These are phyloP conservation scores for Xerocomus nothofagi DNA, from an alignment of 1,284 basidiomycete species.

Conservation along the genomic window DNA sequence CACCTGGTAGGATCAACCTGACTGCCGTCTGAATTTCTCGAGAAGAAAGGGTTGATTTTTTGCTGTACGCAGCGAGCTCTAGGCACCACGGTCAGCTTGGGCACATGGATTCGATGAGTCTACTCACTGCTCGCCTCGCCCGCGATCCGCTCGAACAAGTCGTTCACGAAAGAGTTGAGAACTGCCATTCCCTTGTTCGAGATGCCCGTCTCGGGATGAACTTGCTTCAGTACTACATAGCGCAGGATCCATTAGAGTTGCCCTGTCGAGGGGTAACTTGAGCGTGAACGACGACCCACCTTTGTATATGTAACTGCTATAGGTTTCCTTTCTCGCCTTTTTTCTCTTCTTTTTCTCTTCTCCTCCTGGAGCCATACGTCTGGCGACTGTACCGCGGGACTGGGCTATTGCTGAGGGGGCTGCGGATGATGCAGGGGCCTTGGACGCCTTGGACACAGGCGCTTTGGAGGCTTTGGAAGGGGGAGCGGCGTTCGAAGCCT, in stretches of 20 bases:
- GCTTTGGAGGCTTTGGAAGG: constrained; percentile 28
- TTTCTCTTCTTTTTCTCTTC: constrained; percentile 37
- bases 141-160: constrained; percentile 93
- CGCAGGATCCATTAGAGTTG: neutral
- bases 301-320: constrained; percentile 38
- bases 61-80: constrained; percentile 74
- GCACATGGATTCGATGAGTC: neutral
- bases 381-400: neutral
- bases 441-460: constrained; percentile 25
- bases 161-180: constrained; percentile 90
- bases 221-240: constrained; percentile 76
- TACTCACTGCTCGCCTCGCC: constrained; percentile 57
- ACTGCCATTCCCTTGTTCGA: constrained; percentile 97
- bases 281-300: constrained; percentile 16
- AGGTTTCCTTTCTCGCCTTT: constrained; percentile 35
- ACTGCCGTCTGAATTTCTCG: constrained; percentile 80
- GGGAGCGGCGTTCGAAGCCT: neutral
- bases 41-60: constrained; percentile 79
- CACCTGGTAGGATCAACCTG: constrained; percentile 74
- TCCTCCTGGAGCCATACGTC: neutral
- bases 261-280: neutral
- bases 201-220: constrained; percentile 97
- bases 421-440: constrained; percentile 18
- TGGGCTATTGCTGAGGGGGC: constrained; percentile 1
- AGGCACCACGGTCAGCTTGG: constrained; percentile 10